Evolutionary conservation across 23 red algal species (phyloP).

Genomic region (Gracilaria vermiculophylla): DNA sequence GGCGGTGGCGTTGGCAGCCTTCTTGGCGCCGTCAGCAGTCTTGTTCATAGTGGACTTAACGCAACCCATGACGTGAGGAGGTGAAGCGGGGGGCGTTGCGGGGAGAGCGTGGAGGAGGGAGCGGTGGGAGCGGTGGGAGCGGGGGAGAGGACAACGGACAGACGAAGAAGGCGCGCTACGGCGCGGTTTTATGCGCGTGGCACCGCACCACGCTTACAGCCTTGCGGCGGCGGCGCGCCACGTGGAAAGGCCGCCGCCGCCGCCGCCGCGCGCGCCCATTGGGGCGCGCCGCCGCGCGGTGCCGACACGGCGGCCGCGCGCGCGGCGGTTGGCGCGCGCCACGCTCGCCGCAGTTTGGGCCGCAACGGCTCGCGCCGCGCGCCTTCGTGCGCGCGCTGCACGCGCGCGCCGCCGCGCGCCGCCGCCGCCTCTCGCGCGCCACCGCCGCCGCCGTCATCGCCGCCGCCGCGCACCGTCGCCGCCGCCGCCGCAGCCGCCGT

Average conservation of each 20-base stretch:
- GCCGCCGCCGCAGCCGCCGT: too few species aligned
- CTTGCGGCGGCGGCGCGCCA: neutral
- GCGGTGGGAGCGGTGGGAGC: neutral
- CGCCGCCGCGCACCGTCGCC: too few species aligned
- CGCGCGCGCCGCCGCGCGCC: too few species aligned
- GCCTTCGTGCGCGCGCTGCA: too few species aligned
- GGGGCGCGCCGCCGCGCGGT: neutral
- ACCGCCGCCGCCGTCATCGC: neutral
- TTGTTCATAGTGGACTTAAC: constrained; percentile 30
- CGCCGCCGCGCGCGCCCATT: neutral
- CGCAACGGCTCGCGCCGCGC: too few species aligned
- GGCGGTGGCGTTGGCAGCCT: neutral
- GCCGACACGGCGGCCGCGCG: neutral
- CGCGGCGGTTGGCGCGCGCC: neutral
- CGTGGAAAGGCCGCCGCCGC: neutral
- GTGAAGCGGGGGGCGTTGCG: neutral
- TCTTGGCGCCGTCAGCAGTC: constrained; percentile 40
- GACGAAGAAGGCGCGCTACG: neutral
- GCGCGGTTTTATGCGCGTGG: neutral
- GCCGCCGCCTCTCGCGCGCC: neutral
- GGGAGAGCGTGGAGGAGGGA: neutral
- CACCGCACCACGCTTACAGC: neutral
- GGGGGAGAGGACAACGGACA: neutral
- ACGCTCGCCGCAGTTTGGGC: neutral
- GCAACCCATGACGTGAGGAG: constrained; percentile 21